Evolutionary conservation across 2,329 filamentous ascomycete genomes (phyloP), one percentile per base, ranked within the genome.

Genomic region (Aspergillus phoenicis): DNA sequence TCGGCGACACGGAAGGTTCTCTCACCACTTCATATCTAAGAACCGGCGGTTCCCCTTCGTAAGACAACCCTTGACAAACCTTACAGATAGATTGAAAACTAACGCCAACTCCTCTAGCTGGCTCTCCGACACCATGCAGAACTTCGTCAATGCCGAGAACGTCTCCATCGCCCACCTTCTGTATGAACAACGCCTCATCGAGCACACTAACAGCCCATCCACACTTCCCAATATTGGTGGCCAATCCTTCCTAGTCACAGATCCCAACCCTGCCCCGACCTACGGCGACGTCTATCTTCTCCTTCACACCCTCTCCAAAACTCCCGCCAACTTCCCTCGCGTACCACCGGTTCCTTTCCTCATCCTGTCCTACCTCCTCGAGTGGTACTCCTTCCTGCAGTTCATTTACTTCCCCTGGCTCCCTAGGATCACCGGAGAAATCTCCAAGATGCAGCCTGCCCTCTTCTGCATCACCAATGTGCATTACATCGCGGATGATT

Each of bases 121-220:
- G 78, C 75, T 79, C 26, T 67, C 70, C 5, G 75, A 78, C 15
- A 72, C 81, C 28, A 73, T 83, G 26, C 82, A 85, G 66, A 82
- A 80, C 69, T 83, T 81, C 66, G 80, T 83, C 51, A 76, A 81
- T 62, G 78, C 76, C 4, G 78, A 80, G 57, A 85, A 87, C 70
- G 81, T 84, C 61, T 82, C 83, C 8, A 72, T 85, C 17, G 83
- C 80, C 4, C 84, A 87, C 64, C 74, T 86, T 4, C 74, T 80
- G 24, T 83, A 83, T 69, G 84, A 86, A 70, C 77, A 79, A 17
- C 81, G 81, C 5, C 77, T 87, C 1, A 64, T 83, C 30, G 72
- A 77, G 24, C 71, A 74, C 17, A 66, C 65, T 11, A 41, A 59
- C 20, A 63, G 51, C 15, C 56, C 59, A 2, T 60, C 62, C 38